These are phyloP conservation scores for Fusarium foetens DNA, from an alignment of 2,329 filamentous ascomycete genomes.

Conservation along the genomic window DNA sequence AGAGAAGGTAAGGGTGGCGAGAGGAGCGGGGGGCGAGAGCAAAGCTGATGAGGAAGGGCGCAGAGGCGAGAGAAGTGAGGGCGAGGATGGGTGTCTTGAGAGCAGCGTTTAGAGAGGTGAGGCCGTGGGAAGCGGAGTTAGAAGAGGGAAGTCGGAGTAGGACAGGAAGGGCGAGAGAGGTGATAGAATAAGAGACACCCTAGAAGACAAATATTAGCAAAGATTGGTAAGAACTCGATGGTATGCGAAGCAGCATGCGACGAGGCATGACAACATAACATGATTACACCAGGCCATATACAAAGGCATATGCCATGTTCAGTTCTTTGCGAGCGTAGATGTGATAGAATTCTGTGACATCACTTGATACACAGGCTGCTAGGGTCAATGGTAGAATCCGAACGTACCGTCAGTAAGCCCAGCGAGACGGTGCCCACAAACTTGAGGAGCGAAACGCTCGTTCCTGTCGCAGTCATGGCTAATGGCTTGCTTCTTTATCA, in stretches of 20 bases:
- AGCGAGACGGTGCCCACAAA: conserved; percentile 93
- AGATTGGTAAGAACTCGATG: neutral
- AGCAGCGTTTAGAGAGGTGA: conserved; percentile 72
- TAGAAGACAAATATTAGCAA: conserved; percentile 52
- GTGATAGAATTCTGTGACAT: conserved; percentile 1
- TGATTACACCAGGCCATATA: neutral
- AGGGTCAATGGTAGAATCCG: neutral
- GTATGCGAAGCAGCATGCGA: neutral
- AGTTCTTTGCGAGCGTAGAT: neutral
- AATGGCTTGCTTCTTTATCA: neutral
- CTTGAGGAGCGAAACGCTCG: conserved; percentile 81
- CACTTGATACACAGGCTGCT: conserved; percentile 22
- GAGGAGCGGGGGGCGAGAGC: conserved; percentile 76
- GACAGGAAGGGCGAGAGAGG: conserved; percentile 79
- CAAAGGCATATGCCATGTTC: neutral
- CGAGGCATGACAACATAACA: neutral
- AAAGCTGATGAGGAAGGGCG: conserved; percentile 81
- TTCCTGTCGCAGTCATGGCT: conserved; percentile 73
- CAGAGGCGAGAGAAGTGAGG: conserved; percentile 74
- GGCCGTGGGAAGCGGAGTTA: conserved; percentile 73
- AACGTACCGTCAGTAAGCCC: conserved; percentile 84
- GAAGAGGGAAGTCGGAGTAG: conserved; percentile 85
- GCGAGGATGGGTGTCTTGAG: conserved; percentile 73
- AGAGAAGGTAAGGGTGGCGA: conserved; percentile 90
- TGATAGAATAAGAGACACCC: conserved; percentile 90